Conservation (phyloP, 306 rosid genomes). For the Cucurbita pepo region DNA sequence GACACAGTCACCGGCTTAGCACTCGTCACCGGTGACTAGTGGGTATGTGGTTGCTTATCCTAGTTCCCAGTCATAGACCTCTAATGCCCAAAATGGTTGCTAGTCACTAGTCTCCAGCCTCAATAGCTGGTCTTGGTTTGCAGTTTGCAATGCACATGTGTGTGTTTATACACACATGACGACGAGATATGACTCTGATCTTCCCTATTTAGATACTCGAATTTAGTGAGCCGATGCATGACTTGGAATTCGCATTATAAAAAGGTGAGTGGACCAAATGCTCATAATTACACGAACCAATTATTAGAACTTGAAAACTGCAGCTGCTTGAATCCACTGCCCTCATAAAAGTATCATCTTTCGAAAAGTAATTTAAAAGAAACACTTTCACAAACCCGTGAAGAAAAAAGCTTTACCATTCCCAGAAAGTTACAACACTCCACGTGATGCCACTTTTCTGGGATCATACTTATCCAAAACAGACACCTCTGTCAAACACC, state of each 20-base stretch:
- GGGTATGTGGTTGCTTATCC: no score
- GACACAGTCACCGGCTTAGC: no score
- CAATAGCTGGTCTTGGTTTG: no score
- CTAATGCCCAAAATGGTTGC: no score
- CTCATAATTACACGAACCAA: neutral
- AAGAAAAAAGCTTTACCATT: neutral
- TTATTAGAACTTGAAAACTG: neutral
- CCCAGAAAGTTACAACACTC: neutral
- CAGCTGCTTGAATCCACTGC: neutral
- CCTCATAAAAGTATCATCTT: neutral
- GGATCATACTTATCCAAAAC: conserved; percentile 2
- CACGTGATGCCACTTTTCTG: neutral
- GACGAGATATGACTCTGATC: no score
- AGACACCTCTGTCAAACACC: neutral
- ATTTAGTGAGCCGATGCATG: neutral
- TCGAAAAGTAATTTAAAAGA: neutral
- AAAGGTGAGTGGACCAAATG: neutral
- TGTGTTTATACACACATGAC: no score
- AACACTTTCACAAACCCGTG: neutral
- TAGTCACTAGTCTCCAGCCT: no score
- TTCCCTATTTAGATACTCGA: neutral
- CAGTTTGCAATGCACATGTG: no score
- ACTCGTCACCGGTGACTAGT: no score
- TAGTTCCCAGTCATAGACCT: no score
- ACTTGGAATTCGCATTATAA: neutral